Base-by-base conservation (phyloP, 768 basidiomycete species). In the Clathrus columnatus region DNA sequence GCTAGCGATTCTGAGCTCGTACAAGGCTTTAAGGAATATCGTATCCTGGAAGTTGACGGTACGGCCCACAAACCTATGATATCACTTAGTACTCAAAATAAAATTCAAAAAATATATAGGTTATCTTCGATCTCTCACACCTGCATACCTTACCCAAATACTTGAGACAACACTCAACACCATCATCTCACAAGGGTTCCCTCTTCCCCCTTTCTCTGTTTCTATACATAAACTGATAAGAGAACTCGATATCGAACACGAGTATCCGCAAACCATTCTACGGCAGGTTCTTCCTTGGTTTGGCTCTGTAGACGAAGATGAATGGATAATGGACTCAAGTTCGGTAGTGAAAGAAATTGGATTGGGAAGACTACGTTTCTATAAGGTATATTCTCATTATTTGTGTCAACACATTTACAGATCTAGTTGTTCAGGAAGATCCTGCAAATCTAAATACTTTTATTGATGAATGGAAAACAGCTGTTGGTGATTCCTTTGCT, bases 241-340 rank as follows among this genome's bases (percentile, higher is more conserved):
- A 8, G 70, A 79, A 0, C 75, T 97, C 11, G 78, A 81, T 17
- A 76, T 85, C 43, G 85, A 88, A 2, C 83, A 91, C 63, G 88
- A 89, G 18, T 69, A 94, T 16, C 74, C 80, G 7, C 69, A 78
- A 6, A 65, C 72, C 1, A 77, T 92, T 26, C 76, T 81, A 7
- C 69, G 65, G 6, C 89, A 91, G 64, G 75, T 92, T 24, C 80
- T 96, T 73, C 65, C 70, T 0, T 94, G 94, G 85, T 97, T 95
- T 61, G 92, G 91, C 7, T 53, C 21, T 14, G 58, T 52, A 11
- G 61, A 57, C 18, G 65, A 48, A 68, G 42, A 41, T 16, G 72
- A 73, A 17, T 93, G 91, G 90, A 74, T 65, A 42, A 80, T 87
- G 76, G 76, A 92, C 54, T 73, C 76, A 28, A 67, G 72, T 5